phyloP scores from a whole-genome alignment of 192 early-diverging fungal species.

The Podochytrium sp. region DNA sequence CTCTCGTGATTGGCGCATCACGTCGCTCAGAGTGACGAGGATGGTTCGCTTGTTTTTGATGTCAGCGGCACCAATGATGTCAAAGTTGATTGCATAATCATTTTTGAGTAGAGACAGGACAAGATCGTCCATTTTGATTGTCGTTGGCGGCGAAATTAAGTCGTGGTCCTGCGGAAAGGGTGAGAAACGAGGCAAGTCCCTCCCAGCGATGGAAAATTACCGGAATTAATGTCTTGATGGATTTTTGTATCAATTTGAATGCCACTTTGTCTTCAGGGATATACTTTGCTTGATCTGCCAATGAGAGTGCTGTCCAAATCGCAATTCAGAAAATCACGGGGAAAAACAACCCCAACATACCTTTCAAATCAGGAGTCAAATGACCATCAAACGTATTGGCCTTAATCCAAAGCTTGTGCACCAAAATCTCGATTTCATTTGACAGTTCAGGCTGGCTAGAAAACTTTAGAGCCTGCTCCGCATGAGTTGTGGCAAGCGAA shows the following conservation, averaged over 20 bases:
- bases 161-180: conserved; percentile 23
- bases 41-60: conserved; percentile 16
- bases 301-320: conserved; percentile 16
- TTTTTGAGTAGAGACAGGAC: conserved; percentile 6
- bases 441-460: neutral
- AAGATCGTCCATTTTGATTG: conserved; percentile 7
- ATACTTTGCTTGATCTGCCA: conserved; percentile 35
- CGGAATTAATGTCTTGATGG: conserved; percentile 29
- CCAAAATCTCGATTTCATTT: conserved; percentile 33
- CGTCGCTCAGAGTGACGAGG: conserved; percentile 23
- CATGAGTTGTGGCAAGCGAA: conserved; percentile 27
- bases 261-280: conserved; percentile 23
- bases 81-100: conserved; percentile 30
- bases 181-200: neutral
- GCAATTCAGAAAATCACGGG: neutral
- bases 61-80: conserved; percentile 8
- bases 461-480: conserved; percentile 28
- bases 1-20: conserved; percentile 15
- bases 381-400: conserved; percentile 37
- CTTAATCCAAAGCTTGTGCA: conserved; percentile 36
- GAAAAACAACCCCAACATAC: neutral
- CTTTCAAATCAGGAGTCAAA: conserved; percentile 31
- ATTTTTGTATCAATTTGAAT: conserved; percentile 22
- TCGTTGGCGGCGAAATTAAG: conserved; percentile 11
- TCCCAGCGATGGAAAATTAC: neutral